phyloP scores from a whole-genome alignment of 345 rosid species.

The sweet orange (Citrus sinensis) region DNA sequence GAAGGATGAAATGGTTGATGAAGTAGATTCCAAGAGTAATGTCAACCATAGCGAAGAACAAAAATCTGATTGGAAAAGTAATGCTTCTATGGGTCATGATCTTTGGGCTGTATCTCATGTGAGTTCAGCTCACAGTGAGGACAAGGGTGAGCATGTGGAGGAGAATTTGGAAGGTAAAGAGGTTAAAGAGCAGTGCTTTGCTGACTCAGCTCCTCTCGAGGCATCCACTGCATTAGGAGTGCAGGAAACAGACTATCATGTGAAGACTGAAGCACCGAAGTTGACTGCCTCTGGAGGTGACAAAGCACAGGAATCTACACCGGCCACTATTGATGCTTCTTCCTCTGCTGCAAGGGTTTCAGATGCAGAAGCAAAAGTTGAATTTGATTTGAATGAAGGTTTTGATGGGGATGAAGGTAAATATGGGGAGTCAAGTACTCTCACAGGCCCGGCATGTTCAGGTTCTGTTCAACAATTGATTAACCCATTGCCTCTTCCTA shows the following conservation, averaged over 20 bases:
- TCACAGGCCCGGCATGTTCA: constrained; percentile 30
- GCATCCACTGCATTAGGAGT: constrained; percentile 3
- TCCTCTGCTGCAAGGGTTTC: constrained; percentile 24
- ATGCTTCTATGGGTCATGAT: constrained; percentile 1
- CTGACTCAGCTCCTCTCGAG: constrained; percentile 11
- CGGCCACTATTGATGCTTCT: constrained; percentile 29
- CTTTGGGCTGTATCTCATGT: constrained; percentile 1
- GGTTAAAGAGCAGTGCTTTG: constrained; percentile 16
- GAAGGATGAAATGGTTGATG: constrained; percentile 37
- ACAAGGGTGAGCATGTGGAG: constrained; percentile 29
- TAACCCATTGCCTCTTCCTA: constrained; percentile 36
- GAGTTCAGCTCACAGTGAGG: constrained; percentile 21
- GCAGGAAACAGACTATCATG: constrained; percentile 28
- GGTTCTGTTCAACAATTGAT: constrained; percentile 39
- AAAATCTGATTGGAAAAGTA: constrained; percentile 27
- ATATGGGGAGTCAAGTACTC: constrained; percentile 37
- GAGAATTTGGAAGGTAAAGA: constrained; percentile 25
- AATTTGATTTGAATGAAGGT: constrained; percentile 88
- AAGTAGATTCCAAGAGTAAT: constrained; percentile 11
- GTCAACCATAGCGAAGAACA: constrained; percentile 11
- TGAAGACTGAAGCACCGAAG: constrained; percentile 29
- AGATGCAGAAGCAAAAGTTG: constrained; percentile 53
- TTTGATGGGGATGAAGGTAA: constrained; percentile 54
- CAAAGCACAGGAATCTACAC: constrained; percentile 42
- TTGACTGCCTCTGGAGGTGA: constrained; percentile 32